Evolutionary conservation across 2,329 filamentous ascomycete species (phyloP).

Genomic region (Harringtonia lauricola): DNA sequence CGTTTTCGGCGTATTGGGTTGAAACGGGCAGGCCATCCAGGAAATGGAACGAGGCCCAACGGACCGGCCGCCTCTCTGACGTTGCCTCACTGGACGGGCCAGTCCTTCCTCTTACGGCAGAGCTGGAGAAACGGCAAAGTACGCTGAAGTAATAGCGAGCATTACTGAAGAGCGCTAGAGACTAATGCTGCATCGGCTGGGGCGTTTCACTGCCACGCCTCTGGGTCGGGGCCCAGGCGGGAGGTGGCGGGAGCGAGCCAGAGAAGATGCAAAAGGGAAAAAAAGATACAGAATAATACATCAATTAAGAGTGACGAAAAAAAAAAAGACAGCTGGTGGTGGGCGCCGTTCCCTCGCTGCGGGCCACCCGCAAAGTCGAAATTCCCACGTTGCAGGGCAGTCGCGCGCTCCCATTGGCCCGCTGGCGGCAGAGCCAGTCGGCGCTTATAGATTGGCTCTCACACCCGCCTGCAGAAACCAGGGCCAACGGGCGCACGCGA

Average conservation of each 20-base stretch:
- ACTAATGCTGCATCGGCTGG: no score
- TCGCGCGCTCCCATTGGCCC: slow-evolving; percentile 30
- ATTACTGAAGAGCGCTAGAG: no score
- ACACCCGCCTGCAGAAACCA: not conserved
- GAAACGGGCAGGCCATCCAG: not conserved
- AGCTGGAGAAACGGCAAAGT: no score
- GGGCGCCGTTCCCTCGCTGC: slow-evolving; percentile 1
- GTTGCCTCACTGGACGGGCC: not conserved
- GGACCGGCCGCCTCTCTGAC: not conserved
- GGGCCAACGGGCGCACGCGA: not conserved
- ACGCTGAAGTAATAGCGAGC: no score
- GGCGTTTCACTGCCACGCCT: no score
- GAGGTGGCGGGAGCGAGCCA: no score
- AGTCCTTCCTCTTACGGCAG: no score
- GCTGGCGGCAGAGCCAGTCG: slow-evolving; percentile 28
- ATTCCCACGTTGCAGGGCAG: not conserved
- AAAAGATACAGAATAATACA: no score
- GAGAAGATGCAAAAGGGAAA: no score
- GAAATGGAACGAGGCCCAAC: not conserved
- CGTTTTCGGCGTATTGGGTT: no score
- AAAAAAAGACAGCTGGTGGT: not conserved
- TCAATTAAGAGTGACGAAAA: no score
- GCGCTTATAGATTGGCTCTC: slow-evolving; percentile 28
- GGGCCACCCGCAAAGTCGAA: not conserved
- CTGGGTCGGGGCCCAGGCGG: no score